These are phyloP conservation scores for Dryas alaskensis DNA, from an alignment of 306 rosid genomes.

Conservation along the genomic window DNA sequence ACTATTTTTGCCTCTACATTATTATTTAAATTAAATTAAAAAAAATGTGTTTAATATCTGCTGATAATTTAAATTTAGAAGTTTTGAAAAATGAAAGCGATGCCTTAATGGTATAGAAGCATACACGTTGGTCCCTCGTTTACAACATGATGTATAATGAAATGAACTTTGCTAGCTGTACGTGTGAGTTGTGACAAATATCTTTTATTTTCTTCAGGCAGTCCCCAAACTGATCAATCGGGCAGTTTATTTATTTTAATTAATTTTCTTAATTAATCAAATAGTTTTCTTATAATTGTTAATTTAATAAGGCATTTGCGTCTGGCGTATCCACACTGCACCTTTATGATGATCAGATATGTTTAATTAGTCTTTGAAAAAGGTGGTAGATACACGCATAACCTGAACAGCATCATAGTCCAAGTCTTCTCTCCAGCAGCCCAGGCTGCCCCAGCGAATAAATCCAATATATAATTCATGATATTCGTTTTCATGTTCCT, in stretches of 20 bases:
- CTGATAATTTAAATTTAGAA: background rate
- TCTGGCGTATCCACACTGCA: background rate
- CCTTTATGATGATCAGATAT: background rate
- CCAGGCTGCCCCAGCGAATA: background rate
- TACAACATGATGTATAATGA: background rate
- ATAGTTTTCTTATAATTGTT: background rate
- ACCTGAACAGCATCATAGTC: background rate
- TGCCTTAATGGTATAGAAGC: slow-evolving; percentile 2
- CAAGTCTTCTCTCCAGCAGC: slow-evolving; percentile 12
- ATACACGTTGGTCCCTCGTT: slow-evolving; percentile 13
- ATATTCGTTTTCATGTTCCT: background rate
- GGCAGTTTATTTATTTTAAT: background rate
- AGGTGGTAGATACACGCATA: background rate
- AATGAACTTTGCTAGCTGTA: background rate
- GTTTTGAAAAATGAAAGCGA: slow-evolving; percentile 18
- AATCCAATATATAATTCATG: background rate
- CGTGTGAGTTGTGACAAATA: background rate
- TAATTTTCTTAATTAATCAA: background rate
- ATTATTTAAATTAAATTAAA: background rate
- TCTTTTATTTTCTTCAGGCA: background rate
- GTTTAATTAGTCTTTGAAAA: background rate
- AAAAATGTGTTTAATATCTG: background rate
- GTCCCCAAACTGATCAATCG: background rate
- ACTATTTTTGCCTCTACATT: slow-evolving; percentile 24
- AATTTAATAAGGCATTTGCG: background rate